A percentile compares a stretch with the other conserved stretches of the same genome.
phyloP scores from a whole-genome alignment of 2,329 filamentous ascomycete species.

The Cryphonectria naterciae region DNA sequence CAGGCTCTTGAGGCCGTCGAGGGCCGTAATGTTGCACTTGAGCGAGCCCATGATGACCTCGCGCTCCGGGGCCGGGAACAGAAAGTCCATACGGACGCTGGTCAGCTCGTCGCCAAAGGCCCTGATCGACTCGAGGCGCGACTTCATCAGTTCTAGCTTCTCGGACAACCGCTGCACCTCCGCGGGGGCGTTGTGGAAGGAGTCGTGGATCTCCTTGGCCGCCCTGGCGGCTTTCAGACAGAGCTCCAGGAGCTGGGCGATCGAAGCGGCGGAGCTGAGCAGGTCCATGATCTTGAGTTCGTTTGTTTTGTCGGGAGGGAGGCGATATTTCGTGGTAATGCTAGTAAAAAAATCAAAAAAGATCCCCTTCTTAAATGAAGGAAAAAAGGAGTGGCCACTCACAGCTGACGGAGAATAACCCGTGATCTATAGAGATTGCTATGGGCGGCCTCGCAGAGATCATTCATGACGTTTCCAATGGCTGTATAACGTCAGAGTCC shows the following conservation, averaged over 20 bases:
- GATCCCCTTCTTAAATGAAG: too few species aligned
- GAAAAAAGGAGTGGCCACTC: background rate
- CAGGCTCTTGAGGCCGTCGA: background rate
- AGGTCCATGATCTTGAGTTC: background rate
- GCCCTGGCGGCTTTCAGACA: slow-evolving; percentile 1
- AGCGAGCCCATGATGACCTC: background rate
- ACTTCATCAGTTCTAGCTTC: background rate
- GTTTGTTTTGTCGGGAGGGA: background rate
- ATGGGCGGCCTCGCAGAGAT: background rate
- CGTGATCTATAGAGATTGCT: background rate
- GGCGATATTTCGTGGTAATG: too few species aligned
- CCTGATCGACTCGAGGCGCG: slow-evolving; percentile 4
- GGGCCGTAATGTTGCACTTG: background rate
- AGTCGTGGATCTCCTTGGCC: background rate
- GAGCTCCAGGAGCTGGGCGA: background rate
- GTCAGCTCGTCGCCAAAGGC: background rate
- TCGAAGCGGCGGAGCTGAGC: background rate
- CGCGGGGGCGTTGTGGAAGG: background rate
- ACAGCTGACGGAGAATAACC: background rate
- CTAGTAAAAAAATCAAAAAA: too few species aligned
- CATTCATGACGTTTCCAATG: background rate
- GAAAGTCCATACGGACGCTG: background rate
- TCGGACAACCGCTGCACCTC: background rate
- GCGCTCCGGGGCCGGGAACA: slow-evolving; percentile 1
- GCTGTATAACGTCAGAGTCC: background rate